Percentiles rank a stretch among this genome's conserved stretches.
These are phyloP conservation scores for Venturia carpophila DNA, from an alignment of 2,329 filamentous ascomycete genomes.

Conservation along the genomic window DNA sequence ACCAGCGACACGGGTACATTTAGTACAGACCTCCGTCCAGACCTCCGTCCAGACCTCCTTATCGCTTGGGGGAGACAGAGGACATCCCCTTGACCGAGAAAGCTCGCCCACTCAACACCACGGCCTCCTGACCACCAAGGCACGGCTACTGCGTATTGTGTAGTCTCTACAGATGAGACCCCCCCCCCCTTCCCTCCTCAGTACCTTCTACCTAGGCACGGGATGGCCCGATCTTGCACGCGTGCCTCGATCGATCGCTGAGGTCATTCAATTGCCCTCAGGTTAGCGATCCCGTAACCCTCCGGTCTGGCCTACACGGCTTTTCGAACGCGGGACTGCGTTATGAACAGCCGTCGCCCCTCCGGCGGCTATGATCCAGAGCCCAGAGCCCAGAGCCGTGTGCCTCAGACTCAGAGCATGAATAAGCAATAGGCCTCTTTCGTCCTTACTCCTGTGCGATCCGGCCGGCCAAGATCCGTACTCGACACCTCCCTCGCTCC, in stretches of 20 bases:
- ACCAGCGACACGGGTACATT: too few species aligned
- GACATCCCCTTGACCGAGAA: background rate
- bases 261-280: background rate
- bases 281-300: background rate
- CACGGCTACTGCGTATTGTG: background rate
- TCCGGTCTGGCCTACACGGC: background rate
- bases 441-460: background rate
- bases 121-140: background rate
- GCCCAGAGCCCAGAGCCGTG: too few species aligned
- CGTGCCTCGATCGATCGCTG: slow-evolving; percentile 3
- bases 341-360: background rate
- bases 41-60: too few species aligned
- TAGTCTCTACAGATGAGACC: background rate
- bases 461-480: background rate
- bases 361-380: too few species aligned
- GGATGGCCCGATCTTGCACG: background rate
- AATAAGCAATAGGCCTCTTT: background rate
- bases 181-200: too few species aligned
- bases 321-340: background rate
- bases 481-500: background rate
- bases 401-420: too few species aligned
- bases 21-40: too few species aligned
- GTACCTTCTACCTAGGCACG: background rate
- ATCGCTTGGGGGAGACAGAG: too few species aligned
- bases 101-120: background rate